Conservation (phyloP, 306 rosid genomes). For the Glycyrrhiza uralensis region DNA sequence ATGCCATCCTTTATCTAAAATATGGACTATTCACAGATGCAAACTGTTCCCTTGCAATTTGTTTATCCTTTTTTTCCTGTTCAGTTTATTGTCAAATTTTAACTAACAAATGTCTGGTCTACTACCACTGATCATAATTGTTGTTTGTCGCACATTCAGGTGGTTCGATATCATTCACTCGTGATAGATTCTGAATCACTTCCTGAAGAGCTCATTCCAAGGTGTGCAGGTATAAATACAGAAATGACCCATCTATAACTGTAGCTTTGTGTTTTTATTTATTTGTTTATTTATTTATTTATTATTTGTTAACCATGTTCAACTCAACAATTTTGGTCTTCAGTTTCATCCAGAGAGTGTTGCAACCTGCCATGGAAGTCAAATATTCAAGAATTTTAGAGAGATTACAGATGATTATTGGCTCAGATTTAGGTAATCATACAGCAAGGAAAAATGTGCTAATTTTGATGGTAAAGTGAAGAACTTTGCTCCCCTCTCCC, state of each 20-base stretch:
- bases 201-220: constrained; percentile 87
- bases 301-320: constrained; percentile 13
- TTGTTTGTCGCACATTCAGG: constrained; percentile 54
- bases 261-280: constrained; percentile 19
- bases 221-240: constrained; percentile 81
- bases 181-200: constrained; percentile 79
- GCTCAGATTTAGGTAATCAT: constrained; percentile 54
- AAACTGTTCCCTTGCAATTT: not conserved
- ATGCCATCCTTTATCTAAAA: constrained; percentile 1
- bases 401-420: constrained; percentile 77
- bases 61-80: not conserved
- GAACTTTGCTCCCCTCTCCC: constrained; percentile 1
- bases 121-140: not conserved
- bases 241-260: not conserved
- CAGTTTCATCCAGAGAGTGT: constrained; percentile 99
- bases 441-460: constrained; percentile 27
- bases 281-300: constrained; percentile 14
- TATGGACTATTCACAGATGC: not conserved
- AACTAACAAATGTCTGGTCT: constrained; percentile 3
- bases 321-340: constrained; percentile 39
- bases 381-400: constrained; percentile 83
- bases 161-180: constrained; percentile 97
- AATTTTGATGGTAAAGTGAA: constrained; percentile 65
- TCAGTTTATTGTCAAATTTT: constrained; percentile 1
- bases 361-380: constrained; percentile 81